These are phyloP conservation scores for Rhodosporidiobolus odoratus DNA, from an alignment of 768 basidiomycete genomes.

Conservation along the genomic window DNA sequence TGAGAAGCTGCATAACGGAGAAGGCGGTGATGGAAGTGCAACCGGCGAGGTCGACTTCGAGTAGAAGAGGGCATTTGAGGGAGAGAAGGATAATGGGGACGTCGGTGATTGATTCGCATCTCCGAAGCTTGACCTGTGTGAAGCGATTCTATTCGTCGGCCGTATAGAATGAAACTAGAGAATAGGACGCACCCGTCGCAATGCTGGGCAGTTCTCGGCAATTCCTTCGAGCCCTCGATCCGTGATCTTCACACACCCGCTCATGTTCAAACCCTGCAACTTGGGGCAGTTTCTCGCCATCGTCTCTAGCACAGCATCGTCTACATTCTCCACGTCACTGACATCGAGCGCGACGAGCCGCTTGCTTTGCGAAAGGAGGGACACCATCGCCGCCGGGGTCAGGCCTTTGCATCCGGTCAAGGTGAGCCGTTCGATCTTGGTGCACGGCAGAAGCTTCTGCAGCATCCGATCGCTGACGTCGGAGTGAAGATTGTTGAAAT, in stretches of 20 bases:
- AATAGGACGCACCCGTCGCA: constrained; percentile 58
- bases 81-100: constrained; percentile 68
- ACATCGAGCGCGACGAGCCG: constrained; percentile 88
- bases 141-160: neutral
- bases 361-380: constrained; percentile 63
- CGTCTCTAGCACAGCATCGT: constrained; percentile 68
- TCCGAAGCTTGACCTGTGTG: constrained; percentile 71
- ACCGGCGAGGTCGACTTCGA: constrained; percentile 88
- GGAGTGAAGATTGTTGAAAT: constrained; percentile 67
- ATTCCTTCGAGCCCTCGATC: constrained; percentile 72
- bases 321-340: constrained; percentile 72
- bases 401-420: constrained; percentile 76
- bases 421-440: constrained; percentile 83
- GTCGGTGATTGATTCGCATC: constrained; percentile 70
- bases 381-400: constrained; percentile 66
- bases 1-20: constrained; percentile 77
- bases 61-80: constrained; percentile 70
- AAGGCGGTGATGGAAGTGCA: constrained; percentile 72
- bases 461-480: constrained; percentile 71
- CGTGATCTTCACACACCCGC: constrained; percentile 72
- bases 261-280: constrained; percentile 86
- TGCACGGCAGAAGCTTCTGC: constrained; percentile 64
- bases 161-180: neutral
- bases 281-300: constrained; percentile 69
- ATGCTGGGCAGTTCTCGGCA: constrained; percentile 65